These are phyloP conservation scores for Plasmodium ovale DNA, from an alignment of 169 alveolate species.

Conservation along the genomic window DNA sequence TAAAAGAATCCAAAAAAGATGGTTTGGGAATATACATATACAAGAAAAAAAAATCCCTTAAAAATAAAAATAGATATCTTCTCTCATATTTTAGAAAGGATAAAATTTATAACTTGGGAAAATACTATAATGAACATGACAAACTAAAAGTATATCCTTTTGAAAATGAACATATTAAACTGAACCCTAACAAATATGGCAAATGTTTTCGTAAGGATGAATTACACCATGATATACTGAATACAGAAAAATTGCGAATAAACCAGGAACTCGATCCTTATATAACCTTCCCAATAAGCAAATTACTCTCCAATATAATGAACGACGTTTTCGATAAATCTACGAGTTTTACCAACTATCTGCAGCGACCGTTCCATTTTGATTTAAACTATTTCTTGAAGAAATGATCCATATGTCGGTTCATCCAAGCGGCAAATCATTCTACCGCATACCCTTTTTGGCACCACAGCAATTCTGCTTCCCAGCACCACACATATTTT, in stretches of 20 bases:
- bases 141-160: slow-evolving; percentile 64
- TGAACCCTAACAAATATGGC: not conserved
- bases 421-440: too few species aligned
- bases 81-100: slow-evolving; percentile 74
- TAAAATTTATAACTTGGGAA: slow-evolving; percentile 52
- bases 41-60: slow-evolving; percentile 64
- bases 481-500: too few species aligned
- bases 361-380: slow-evolving; percentile 36
- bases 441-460: too few species aligned
- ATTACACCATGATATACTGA: slow-evolving; percentile 17
- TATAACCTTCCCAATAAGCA: slow-evolving; percentile 41
- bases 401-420: not conserved
- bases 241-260: slow-evolving; percentile 48
- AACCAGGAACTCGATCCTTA: slow-evolving; percentile 46
- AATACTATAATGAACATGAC: slow-evolving; percentile 73
- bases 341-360: slow-evolving; percentile 65
- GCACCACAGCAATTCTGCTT: too few species aligned
- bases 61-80: slow-evolving; percentile 75
- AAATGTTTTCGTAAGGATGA: slow-evolving; percentile 39
- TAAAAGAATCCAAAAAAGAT: slow-evolving; percentile 65
- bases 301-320: slow-evolving; percentile 23
- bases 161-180: slow-evolving; percentile 66
- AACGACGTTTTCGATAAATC: slow-evolving; percentile 45
- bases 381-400: slow-evolving; percentile 68
- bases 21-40: slow-evolving; percentile 75